These are phyloP conservation scores for Aureobasidium leucospermi DNA, from an alignment of 2,329 filamentous ascomycete species.

Conservation along the genomic window DNA sequence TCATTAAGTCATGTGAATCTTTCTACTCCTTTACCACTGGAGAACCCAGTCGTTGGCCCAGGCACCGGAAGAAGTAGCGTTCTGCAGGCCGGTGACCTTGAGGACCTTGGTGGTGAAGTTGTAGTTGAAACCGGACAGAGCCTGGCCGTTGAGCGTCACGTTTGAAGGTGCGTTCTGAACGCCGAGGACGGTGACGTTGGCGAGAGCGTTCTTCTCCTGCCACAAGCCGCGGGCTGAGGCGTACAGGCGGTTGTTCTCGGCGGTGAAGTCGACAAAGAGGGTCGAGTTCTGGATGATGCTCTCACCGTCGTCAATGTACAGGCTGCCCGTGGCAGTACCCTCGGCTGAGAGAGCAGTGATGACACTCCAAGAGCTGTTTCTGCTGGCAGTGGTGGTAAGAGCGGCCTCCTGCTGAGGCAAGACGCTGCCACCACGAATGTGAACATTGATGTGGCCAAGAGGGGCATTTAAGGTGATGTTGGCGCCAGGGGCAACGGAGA, in stretches of 20 bases:
- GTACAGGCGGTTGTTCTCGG: constrained; percentile 40
- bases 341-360: constrained; percentile 52
- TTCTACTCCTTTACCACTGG: constrained; percentile 35
- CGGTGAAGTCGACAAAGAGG: constrained; percentile 48
- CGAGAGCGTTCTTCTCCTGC: constrained; percentile 50
- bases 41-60: constrained; percentile 53
- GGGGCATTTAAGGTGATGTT: constrained; percentile 57
- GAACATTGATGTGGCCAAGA: constrained; percentile 63
- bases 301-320: constrained; percentile 73
- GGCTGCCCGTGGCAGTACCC: constrained; percentile 50
- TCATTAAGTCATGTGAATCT: background rate
- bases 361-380: constrained; percentile 60
- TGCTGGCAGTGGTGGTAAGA: constrained; percentile 57
- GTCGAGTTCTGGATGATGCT: constrained; percentile 51
- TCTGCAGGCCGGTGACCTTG: constrained; percentile 43
- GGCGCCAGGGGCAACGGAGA: constrained; percentile 45
- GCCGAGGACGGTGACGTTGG: constrained; percentile 57
- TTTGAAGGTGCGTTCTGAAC: constrained; percentile 33
- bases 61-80: constrained; percentile 44
- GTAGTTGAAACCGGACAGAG: constrained; percentile 38
- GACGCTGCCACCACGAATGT: constrained; percentile 59
- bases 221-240: constrained; percentile 46
- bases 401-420: constrained; percentile 62
- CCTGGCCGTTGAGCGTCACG: constrained; percentile 49
- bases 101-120: constrained; percentile 43